A percentile compares a stretch with the other conserved stretches of the same genome.
Evolutionary conservation across 768 basidiomycete species (phyloP).

Genomic region (Termitomyces sp.): DNA sequence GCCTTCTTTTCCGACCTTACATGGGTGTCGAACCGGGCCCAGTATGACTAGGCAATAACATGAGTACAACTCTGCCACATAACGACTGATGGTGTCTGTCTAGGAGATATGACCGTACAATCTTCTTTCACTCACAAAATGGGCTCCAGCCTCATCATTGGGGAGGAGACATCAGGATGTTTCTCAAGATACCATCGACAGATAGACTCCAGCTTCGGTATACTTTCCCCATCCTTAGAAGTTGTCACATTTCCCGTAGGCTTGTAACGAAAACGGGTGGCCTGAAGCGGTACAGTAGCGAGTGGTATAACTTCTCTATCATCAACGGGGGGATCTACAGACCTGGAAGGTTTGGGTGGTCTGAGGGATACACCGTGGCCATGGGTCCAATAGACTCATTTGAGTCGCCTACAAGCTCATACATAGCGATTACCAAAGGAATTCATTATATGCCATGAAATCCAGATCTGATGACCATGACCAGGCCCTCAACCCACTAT

Average conservation of each 20-base stretch:
- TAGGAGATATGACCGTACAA: neutral
- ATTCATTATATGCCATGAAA: neutral
- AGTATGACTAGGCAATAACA: neutral
- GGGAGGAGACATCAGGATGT: neutral
- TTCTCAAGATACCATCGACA: neutral
- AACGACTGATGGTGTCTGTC: no score
- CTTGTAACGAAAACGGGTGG: neutral
- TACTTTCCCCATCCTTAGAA: neutral
- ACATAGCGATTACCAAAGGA: slow-evolving; percentile 29
- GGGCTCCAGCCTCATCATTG: neutral
- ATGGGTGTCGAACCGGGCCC: neutral
- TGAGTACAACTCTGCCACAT: no score
- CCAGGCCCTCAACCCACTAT: no score
- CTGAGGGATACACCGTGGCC: neutral
- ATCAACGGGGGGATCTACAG: neutral
- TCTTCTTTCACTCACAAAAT: neutral
- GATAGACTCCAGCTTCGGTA: neutral
- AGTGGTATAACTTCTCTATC: neutral
- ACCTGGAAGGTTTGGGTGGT: neutral
- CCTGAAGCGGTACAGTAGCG: neutral
- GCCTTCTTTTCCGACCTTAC: neutral
- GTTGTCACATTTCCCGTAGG: neutral
- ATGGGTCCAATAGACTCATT: slow-evolving; percentile 25
- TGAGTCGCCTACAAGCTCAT: slow-evolving; percentile 31
- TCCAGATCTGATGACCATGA: neutral